Conservation (phyloP, 441 rosid genomes). For the Monsonia emarginata region DNA sequence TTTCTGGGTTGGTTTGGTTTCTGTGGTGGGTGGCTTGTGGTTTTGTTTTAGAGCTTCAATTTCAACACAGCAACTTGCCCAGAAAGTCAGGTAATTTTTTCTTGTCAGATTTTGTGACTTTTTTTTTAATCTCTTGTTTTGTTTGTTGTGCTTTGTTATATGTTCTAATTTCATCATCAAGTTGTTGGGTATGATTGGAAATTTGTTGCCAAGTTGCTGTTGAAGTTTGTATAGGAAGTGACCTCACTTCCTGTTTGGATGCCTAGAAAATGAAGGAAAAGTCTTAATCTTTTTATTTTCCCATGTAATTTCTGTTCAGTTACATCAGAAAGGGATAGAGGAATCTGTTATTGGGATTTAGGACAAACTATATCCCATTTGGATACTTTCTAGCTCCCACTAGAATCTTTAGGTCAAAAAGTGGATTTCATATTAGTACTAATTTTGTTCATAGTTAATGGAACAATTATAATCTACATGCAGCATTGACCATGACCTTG, state of each 20-base stretch:
- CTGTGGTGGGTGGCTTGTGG: background rate
- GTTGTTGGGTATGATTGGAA: background rate
- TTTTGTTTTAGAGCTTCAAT: background rate
- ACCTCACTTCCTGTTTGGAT: background rate
- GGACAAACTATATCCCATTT: background rate
- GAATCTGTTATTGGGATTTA: background rate
- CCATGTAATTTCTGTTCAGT: too few species aligned
- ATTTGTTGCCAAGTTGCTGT: background rate
- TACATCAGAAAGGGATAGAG: background rate
- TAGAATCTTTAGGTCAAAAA: background rate
- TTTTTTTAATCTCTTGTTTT: too few species aligned
- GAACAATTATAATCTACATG: too few species aligned
- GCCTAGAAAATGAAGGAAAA: background rate
- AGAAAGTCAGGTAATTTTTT: background rate
- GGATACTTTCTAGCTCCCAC: background rate
- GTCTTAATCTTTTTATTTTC: too few species aligned
- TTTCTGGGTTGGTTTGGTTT: too few species aligned
- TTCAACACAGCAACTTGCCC: background rate
- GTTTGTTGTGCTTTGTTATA: background rate
- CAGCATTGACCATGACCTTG: too few species aligned
- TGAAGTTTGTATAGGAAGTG: background rate
- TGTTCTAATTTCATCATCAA: too few species aligned
- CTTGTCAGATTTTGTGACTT: too few species aligned
- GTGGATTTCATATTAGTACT: background rate
- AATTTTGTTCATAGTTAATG: background rate